phyloP scores from a whole-genome alignment of 2,329 filamentous ascomycete species.

The Penicillium oxalicum region DNA sequence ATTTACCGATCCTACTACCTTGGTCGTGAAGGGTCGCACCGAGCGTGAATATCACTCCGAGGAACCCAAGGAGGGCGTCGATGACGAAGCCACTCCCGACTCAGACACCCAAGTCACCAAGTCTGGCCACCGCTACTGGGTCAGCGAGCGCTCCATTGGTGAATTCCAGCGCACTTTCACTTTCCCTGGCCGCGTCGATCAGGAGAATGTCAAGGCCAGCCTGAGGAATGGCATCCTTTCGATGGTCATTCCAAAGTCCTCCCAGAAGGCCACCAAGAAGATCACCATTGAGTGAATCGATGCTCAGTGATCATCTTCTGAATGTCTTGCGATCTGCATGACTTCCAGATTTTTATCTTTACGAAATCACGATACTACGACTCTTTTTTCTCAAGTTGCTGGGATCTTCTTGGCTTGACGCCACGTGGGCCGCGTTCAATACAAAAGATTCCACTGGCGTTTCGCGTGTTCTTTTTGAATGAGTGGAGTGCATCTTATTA shows the following conservation, averaged over 20 bases:
- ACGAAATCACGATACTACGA: no score
- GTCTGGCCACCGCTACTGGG: constrained; percentile 49
- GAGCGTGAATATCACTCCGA: constrained; percentile 32
- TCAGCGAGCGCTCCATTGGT: constrained; percentile 54
- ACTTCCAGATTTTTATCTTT: not conserved
- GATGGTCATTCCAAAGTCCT: constrained; percentile 53
- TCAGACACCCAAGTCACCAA: constrained; percentile 24
- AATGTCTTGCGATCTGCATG: not conserved
- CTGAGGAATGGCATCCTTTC: constrained; percentile 56
- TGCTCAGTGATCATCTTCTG: not conserved
- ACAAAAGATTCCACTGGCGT: not conserved
- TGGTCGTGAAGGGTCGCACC: constrained; percentile 42
- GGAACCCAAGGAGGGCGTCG: constrained; percentile 45
- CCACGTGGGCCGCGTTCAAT: no score
- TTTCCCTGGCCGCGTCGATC: constrained; percentile 54
- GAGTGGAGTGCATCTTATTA: not conserved
- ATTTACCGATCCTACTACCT: constrained; percentile 43
- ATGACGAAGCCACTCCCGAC: constrained; percentile 28
- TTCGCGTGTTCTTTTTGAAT: not conserved
- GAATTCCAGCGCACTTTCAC: constrained; percentile 55
- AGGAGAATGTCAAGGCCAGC: constrained; percentile 55
- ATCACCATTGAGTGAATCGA: constrained; percentile 50
- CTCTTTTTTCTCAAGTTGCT: no score
- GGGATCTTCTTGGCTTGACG: no score
- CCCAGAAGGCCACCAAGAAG: constrained; percentile 44